Percentiles rank a stretch among this genome's conserved stretches.
These are phyloP conservation scores for Beauveria sp. DNA, from an alignment of 2,329 filamentous ascomycete genomes.

Conservation along the genomic window DNA sequence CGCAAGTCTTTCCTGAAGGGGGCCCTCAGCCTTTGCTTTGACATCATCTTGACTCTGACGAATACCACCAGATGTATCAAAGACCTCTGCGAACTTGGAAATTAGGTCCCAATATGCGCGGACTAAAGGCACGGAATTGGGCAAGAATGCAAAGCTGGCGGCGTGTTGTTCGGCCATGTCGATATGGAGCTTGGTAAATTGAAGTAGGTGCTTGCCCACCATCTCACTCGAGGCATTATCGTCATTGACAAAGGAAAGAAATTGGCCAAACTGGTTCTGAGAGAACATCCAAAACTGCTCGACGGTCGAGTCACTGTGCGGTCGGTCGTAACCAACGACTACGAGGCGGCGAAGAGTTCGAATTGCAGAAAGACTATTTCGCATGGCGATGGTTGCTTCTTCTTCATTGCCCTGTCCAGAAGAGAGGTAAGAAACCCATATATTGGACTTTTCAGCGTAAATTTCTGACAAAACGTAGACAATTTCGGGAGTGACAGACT, in stretches of 20 bases:
- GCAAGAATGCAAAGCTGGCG: constrained; percentile 73
- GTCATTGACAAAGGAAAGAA: constrained; percentile 57
- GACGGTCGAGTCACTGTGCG: constrained; percentile 69
- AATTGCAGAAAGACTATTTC: constrained; percentile 69
- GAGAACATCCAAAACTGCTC: constrained; percentile 74
- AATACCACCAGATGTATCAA: constrained; percentile 53
- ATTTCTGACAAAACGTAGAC: constrained; percentile 72
- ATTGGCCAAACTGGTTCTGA: constrained; percentile 68
- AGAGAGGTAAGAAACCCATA: constrained; percentile 58
- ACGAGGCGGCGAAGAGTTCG: constrained; percentile 75
- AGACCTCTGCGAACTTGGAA: constrained; percentile 67
- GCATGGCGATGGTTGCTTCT: constrained; percentile 55
- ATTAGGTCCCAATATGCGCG: constrained; percentile 81
- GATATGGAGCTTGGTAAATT: constrained; percentile 86
- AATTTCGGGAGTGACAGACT: constrained; percentile 73
- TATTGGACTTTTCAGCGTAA: constrained; percentile 64
- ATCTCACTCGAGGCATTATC: constrained; percentile 49
- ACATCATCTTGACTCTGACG: constrained; percentile 31
- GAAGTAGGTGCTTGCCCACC: constrained; percentile 79
- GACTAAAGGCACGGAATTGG: constrained; percentile 69
- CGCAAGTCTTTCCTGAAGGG: constrained; percentile 69
- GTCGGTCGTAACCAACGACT: constrained; percentile 74
- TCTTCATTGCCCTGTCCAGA: constrained; percentile 50
- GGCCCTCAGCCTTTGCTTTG: constrained; percentile 48
- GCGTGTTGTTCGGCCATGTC: constrained; percentile 76